Evolutionary conservation across 306 rosid species (phyloP), one percentile per base, ranked within the genome.

Genomic region (Citrullus mucosospermus): DNA sequence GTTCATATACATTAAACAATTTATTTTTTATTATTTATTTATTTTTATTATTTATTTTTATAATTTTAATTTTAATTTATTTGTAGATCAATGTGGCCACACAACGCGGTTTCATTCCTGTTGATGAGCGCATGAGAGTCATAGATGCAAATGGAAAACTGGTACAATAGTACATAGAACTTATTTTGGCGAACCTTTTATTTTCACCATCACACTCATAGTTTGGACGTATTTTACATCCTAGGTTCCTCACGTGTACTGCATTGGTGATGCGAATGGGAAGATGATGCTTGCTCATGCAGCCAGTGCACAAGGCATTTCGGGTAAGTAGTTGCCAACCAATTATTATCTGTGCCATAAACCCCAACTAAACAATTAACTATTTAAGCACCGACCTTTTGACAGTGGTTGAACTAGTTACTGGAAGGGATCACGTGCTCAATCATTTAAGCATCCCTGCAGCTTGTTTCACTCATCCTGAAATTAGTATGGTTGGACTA

Each of bases 271-370:
- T 83, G 98, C 97, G 69, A 92, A 95, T 79, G 96, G 97, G 78
- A 92, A 95, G 88, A 88, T 95, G 97, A 95, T 95, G 98, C 92
- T 95, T 86, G 97, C 98, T 81, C 97, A 95, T 88, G 97, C 97
- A 74, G 97, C 96, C 78, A 95, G 97, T 62, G 98, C 98, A 44
- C 98, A 95, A 85, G 97, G 98, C 84, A 95, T 95, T 87, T 91
- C 97, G 71, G 97, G 96, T 87, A 68, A 80, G 78, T 71, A 76
- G 56, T 36, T 65, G 50, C 78, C 53, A 12, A 56, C 62, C 75
- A 71, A 68, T 69, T 78, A 25, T 63, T 80, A n/a, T 43, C 48
- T 38, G 11, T 69, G 58, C 36, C 44, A 22, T 41, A 36, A 60
- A 74, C 55, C 12, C 76, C 9, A 44, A 44, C 53, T 79, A 32